Evolutionary conservation across 805 yeast species (phyloP), one percentile per base, ranked within the genome.

Genomic region (Candida chilensis): DNA sequence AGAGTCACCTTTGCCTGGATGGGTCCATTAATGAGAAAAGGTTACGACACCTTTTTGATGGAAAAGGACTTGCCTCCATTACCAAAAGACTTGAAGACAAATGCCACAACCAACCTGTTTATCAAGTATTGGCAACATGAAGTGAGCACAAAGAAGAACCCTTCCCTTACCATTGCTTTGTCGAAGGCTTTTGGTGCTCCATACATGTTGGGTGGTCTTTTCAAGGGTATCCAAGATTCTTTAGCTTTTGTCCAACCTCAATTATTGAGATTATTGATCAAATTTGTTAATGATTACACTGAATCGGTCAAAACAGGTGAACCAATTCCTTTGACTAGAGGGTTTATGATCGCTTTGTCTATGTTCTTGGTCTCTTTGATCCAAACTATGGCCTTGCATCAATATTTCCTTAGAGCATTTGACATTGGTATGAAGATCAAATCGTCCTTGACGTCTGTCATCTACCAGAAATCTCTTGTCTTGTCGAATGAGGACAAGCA

Each of bases 211-310:
- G 95, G 87, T 7, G 94, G 86, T 31, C 32, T 68, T 4, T 86
- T 79, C 61, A 86, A 86, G 45, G 64, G 67, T 2, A 37, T 69
- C 21, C 90, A 85, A 51, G 97, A 92, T 58, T 39, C 68, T n/a
- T 59, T 88, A 32, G 83, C 92, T 0, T 86, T 83, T 47, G 65
- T 70, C n/a, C 95, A 86, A 54, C 97, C 97, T 0, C 95, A 85
- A 44, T 54, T 88, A 17, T 59, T 90, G 32, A 67, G 81, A 32
- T 44, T 67, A 5, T 64, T 88, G 37, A 86, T 88, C 40, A 49
- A 58, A 31, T 78, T 70, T 43, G 73, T 78, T 36, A 66, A 68
- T 29, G 73, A 67, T n/a, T 60, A 61, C 48, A 38, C 64, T 31
- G 61, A n/a, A n/a, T n/a, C n/a, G n/a, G n/a, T n/a, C n/a, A n/a